phyloP scores from a whole-genome alignment of 768 basidiomycete genomes.

The Suillus lakei region DNA sequence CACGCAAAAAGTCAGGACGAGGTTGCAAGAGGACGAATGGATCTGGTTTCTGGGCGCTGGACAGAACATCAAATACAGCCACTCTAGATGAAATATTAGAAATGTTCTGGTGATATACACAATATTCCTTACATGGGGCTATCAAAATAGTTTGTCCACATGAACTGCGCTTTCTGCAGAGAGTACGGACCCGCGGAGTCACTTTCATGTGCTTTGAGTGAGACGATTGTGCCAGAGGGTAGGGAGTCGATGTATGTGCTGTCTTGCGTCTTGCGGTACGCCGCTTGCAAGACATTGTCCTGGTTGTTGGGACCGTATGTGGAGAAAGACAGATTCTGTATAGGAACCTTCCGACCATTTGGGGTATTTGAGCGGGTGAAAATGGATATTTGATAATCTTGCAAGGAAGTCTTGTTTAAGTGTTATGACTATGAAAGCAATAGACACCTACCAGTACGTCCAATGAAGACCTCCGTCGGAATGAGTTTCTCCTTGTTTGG shows the following conservation, averaged over 20 bases:
- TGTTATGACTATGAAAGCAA: background rate
- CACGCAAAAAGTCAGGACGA: conserved; percentile 74
- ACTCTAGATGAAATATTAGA: conserved; percentile 54
- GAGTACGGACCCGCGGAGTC: conserved; percentile 34
- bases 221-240: conserved; percentile 78
- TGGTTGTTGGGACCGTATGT: conserved; percentile 93
- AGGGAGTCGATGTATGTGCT: conserved; percentile 81
- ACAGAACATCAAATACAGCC: conserved; percentile 79
- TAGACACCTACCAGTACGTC: conserved; percentile 59
- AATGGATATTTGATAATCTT: conserved; percentile 92
- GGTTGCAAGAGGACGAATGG: conserved; percentile 91
- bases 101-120: background rate
- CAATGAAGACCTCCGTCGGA: conserved; percentile 60
- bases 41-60: conserved; percentile 47
- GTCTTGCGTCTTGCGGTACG: conserved; percentile 80
- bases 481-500: conserved; percentile 32
- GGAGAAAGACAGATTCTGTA: conserved; percentile 89
- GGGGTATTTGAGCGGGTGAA: conserved; percentile 56
- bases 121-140: conserved; percentile 65
- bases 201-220: conserved; percentile 57
- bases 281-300: conserved; percentile 71
- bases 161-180: conserved; percentile 40
- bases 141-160: conserved; percentile 66
- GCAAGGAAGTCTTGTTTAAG: conserved; percentile 3
- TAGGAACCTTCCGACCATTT: conserved; percentile 43